These are phyloP conservation scores for Cetraspora pellucida DNA, from an alignment of 192 early-diverging fungal species.

Conservation along the genomic window DNA sequence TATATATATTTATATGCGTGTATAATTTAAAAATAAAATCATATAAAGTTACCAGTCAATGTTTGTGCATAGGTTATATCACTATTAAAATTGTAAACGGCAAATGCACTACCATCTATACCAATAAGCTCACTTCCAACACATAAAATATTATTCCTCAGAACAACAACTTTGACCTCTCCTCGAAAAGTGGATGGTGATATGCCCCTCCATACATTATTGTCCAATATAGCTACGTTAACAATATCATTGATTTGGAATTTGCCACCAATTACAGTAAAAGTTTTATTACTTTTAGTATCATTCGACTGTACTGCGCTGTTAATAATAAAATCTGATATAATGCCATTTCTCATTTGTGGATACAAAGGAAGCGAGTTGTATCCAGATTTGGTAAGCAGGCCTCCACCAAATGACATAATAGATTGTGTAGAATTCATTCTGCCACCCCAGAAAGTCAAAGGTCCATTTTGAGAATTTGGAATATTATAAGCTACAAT, in stretches of 20 bases:
- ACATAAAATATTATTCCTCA: slow-evolving; percentile 56
- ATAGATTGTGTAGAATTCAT: not conserved
- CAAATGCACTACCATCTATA: slow-evolving; percentile 40
- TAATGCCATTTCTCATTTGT: not conserved
- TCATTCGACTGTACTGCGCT: slow-evolving; percentile 58
- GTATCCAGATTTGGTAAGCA: slow-evolving; percentile 30
- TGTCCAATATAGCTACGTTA: slow-evolving; percentile 46
- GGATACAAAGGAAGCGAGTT: slow-evolving; percentile 11
- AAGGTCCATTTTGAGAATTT: not conserved
- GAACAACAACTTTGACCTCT: slow-evolving; percentile 52
- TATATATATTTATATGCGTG: not conserved
- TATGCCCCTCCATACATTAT: slow-evolving; percentile 49
- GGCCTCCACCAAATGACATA: slow-evolving; percentile 19
- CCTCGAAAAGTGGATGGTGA: slow-evolving; percentile 40
- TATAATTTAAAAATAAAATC: not conserved
- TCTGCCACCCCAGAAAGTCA: slow-evolving; percentile 1
- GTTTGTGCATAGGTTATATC: slow-evolving; percentile 7
- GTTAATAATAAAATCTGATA: slow-evolving; percentile 43
- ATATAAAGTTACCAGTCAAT: slow-evolving; percentile 38
- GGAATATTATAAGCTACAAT: not conserved
- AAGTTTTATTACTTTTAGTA: slow-evolving; percentile 41
- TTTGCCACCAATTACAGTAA: slow-evolving; percentile 56
- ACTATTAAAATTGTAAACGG: slow-evolving; percentile 51
- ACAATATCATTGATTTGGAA: slow-evolving; percentile 52
- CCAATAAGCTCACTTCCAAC: slow-evolving; percentile 57